phyloP scores from a whole-genome alignment of 1,284 basidiomycete genomes.

The Schizophyllum commune region DNA sequence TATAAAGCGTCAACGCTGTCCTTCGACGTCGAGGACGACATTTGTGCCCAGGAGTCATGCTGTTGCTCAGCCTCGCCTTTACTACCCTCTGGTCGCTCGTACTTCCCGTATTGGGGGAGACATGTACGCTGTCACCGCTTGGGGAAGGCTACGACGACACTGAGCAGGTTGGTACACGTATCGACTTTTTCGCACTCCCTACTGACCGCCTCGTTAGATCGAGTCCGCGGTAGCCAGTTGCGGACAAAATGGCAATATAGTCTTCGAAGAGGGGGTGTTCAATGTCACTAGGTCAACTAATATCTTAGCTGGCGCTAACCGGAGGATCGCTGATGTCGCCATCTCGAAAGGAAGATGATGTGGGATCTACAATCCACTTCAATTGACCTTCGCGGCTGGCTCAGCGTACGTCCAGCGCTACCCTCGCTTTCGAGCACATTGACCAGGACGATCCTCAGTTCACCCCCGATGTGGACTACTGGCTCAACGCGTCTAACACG shows the following conservation, averaged over 20 bases:
- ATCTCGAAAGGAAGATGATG: conserved; percentile 42
- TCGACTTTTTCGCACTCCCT: no score
- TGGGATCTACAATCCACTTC: conserved; percentile 46
- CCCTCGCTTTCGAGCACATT: not conserved
- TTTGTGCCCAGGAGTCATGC: no score
- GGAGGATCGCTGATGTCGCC: not conserved
- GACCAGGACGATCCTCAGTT: conserved; percentile 28
- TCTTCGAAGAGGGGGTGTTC: conserved; percentile 36
- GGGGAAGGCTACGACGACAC: conserved; percentile 36
- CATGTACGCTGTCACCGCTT: conserved; percentile 22
- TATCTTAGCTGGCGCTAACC: not conserved
- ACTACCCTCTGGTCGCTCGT: not conserved
- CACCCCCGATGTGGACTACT: conserved; percentile 49
- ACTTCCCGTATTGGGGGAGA: not conserved
- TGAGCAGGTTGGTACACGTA: conserved; percentile 23
- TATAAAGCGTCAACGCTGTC: no score
- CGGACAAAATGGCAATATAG: conserved; percentile 42
- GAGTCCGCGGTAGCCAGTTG: conserved; percentile 45
- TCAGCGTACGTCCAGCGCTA: conserved; percentile 33
- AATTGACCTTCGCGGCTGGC: conserved; percentile 46
- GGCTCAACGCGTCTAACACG: conserved; percentile 49
- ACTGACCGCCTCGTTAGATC: conserved; percentile 23
- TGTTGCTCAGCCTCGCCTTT: no score
- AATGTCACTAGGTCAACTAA: conserved; percentile 41
- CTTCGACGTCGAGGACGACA: no score